Conservation (phyloP, 78 protist genomes). For the Dictyostelium intermedium region DNA sequence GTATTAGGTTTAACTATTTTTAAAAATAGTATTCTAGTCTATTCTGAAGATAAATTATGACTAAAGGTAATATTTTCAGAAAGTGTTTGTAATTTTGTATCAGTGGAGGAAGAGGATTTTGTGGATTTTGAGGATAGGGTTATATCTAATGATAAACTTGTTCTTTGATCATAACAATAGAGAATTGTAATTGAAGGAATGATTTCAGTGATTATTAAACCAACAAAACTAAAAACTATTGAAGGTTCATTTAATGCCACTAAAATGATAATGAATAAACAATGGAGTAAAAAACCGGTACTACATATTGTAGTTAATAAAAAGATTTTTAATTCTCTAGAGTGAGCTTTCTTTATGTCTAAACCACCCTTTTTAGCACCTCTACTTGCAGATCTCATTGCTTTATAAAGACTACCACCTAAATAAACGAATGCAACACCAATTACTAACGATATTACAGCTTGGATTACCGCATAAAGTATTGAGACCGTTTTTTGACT, state of each 20-base stretch:
- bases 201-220: slow-evolving; percentile 3
- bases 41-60: slow-evolving; percentile 1
- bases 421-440: slow-evolving; percentile 3
- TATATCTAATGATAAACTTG: neutral
- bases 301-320: neutral
- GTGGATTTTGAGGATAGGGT: neutral
- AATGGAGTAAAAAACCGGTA: slow-evolving; percentile 11
- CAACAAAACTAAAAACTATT: neutral
- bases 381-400: neutral
- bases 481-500: neutral
- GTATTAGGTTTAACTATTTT: too few species aligned
- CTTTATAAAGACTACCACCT: neutral
- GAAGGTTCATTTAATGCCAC: neutral
- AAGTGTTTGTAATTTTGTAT: neutral
- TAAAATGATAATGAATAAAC: neutral
- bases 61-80: neutral
- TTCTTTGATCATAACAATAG: slow-evolving; percentile 14
- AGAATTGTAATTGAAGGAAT: slow-evolving; percentile 5
- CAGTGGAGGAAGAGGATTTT: neutral
- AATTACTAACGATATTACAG: neutral
- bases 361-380: neutral
- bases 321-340: neutral
- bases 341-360: neutral
- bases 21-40: neutral
- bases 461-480: slow-evolving; percentile 27